Evolutionary conservation across 768 basidiomycete species (phyloP).

Genomic region (Glaciozyma antarctica): DNA sequence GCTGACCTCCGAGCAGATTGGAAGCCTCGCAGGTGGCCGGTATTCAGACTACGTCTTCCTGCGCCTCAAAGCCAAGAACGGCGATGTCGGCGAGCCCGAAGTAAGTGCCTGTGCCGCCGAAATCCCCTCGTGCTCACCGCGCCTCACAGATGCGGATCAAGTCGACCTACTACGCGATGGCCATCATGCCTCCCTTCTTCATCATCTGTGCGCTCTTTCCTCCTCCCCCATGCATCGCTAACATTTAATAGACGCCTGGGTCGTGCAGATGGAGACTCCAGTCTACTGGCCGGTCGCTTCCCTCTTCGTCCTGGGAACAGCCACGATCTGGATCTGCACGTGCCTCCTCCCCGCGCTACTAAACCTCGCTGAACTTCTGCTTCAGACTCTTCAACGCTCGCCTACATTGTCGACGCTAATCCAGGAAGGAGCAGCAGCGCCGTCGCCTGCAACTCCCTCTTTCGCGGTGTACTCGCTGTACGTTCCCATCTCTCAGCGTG

Average conservation of each 20-base stretch:
- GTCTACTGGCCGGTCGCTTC: conserved; percentile 61
- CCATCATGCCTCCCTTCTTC: conserved; percentile 52
- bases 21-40: conserved; percentile 52
- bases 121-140: not conserved
- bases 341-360: not conserved
- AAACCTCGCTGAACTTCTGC: conserved; percentile 30
- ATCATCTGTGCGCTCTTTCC: conserved; percentile 43
- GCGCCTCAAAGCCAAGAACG: conserved; percentile 44
- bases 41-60: conserved; percentile 51
- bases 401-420: conserved; percentile 82
- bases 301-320: conserved; percentile 64
- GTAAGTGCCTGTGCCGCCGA: conserved; percentile 39
- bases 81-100: conserved; percentile 55
- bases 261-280: conserved; percentile 53
- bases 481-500: conserved; percentile 30
- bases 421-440: conserved; percentile 66
- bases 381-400: conserved; percentile 61
- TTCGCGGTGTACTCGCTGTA: conserved; percentile 55
- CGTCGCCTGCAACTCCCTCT: conserved; percentile 61
- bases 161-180: conserved; percentile 44
- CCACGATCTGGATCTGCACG: conserved; percentile 46
- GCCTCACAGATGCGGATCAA: conserved; percentile 15
- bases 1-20: conserved; percentile 38
- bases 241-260: conserved; percentile 52
- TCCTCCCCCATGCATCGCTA: too few species aligned